Conservation (phyloP, 176 grass and related monocot genomes). For the Hsuehochloa calcarea region DNA sequence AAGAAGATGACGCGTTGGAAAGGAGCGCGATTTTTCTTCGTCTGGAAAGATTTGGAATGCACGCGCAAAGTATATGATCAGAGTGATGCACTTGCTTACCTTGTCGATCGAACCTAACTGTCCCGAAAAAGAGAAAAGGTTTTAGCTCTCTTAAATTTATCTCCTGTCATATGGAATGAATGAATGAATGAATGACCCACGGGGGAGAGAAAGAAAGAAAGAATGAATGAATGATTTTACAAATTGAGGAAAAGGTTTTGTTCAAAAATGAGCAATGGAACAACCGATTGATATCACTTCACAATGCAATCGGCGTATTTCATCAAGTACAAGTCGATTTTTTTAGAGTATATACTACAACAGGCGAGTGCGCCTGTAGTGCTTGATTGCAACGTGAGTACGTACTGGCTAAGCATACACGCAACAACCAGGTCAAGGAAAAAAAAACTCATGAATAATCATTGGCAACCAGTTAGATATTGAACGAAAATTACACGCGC, state of each 20-base stretch:
- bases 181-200: too few relatives aligned
- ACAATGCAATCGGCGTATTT: too few relatives aligned
- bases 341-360: too few relatives aligned
- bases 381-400: background rate
- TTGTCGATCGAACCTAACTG: background rate
- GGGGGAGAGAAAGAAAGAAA: too few relatives aligned
- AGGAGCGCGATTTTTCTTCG: background rate
- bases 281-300: too few relatives aligned
- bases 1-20: background rate
- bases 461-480: background rate
- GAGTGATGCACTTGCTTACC: background rate
- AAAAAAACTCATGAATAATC: background rate
- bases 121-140: background rate
- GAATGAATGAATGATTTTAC: too few relatives aligned
- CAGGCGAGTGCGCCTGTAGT: background rate
- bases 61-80: background rate
- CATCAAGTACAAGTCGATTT: too few relatives aligned
- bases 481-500: slow-evolving; percentile 15
- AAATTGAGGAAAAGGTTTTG: too few relatives aligned
- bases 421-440: background rate
- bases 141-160: background rate
- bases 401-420: background rate
- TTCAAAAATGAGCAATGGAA: too few relatives aligned
- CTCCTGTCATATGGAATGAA: too few relatives aligned
- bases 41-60: background rate